Conservation (phyloP, 306 rosid genomes). For the Cajanus cajan region DNA sequence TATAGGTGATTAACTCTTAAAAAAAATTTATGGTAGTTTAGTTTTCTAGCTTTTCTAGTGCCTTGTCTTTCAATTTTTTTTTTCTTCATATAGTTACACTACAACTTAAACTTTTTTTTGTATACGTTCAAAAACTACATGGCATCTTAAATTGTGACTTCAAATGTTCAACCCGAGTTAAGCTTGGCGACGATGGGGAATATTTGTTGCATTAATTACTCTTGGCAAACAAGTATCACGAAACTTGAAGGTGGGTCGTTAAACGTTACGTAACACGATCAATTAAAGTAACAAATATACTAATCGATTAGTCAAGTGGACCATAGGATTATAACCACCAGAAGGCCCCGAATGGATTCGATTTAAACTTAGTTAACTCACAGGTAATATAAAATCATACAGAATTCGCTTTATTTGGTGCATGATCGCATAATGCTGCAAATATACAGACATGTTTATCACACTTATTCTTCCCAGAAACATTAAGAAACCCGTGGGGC, state of each 20-base stretch:
- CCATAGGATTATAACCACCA: slow-evolving; percentile 11
- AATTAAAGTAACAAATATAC: slow-evolving; percentile 23
- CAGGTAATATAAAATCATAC: not conserved
- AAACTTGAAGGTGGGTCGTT: slow-evolving; percentile 1
- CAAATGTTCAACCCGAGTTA: slow-evolving; percentile 5
- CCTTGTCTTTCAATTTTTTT: not conserved
- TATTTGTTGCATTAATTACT: not conserved
- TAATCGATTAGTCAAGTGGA: slow-evolving; percentile 18
- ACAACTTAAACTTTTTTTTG: slow-evolving; percentile 4
- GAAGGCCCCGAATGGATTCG: not conserved
- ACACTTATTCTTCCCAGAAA: not conserved
- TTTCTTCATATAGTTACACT: slow-evolving; percentile 12
- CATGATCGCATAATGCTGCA: slow-evolving; percentile 11
- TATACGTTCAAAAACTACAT: slow-evolving; percentile 29
- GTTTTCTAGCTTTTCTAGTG: not conserved
- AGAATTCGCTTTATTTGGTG: slow-evolving; percentile 23
- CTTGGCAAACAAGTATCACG: slow-evolving; percentile 2
- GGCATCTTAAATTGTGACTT: slow-evolving; percentile 29
- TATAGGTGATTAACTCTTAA: too few species aligned
- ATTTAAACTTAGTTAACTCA: not conserved
- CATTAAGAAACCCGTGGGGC: slow-evolving; percentile 14
- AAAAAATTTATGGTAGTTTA: too few species aligned
- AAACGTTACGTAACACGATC: slow-evolving; percentile 6
- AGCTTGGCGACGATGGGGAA: not conserved
- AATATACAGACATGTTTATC: slow-evolving; percentile 31